Percentiles rank a stretch among this genome's conserved stretches.
Evolutionary conservation across 2,329 filamentous ascomycete species (phyloP).

Genomic region (Juglanconis sp.): DNA sequence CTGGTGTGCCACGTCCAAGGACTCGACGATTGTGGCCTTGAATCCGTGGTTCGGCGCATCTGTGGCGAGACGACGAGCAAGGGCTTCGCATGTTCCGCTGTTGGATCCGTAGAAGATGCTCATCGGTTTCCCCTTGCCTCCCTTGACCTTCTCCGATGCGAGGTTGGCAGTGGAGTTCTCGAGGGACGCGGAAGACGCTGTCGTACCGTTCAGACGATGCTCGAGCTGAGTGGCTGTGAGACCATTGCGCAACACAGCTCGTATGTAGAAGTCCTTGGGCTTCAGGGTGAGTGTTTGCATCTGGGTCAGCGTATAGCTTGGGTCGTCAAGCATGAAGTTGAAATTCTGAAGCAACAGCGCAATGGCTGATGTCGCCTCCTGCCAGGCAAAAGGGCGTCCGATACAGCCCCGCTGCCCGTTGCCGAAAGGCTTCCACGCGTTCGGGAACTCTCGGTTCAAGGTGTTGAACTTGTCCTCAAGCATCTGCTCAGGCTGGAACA

Average conservation of each 20-base stretch:
- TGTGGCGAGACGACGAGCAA: constrained; percentile 59
- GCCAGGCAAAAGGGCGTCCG: constrained; percentile 71
- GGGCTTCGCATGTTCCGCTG: constrained; percentile 67
- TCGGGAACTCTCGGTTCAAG: constrained; percentile 57
- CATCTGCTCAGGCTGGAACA: constrained; percentile 72
- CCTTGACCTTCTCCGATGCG: constrained; percentile 21
- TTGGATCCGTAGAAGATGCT: constrained; percentile 70
- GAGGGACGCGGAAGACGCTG: constrained; percentile 32
- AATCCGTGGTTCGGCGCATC: constrained; percentile 61
- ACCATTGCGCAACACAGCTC: constrained; percentile 60
- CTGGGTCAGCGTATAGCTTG: constrained; percentile 54
- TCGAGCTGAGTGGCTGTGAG: constrained; percentile 46
- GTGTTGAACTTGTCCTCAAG: constrained; percentile 63
- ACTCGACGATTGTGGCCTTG: constrained; percentile 46
- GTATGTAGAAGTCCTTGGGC: constrained; percentile 61
- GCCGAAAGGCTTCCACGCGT: constrained; percentile 69
- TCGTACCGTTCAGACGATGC: constrained; percentile 37
- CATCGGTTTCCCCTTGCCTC: constrained; percentile 40
- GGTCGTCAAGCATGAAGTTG: constrained; percentile 61
- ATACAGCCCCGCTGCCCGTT: constrained; percentile 61
- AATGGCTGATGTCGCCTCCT: constrained; percentile 62
- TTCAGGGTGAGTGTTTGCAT: constrained; percentile 60
- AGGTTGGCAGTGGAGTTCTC: constrained; percentile 44
- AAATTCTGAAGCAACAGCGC: constrained; percentile 69
- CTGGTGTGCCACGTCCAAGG: constrained; percentile 59